A percentile compares a stretch with the other conserved stretches of the same genome.
These are phyloP conservation scores for Sclerotinia spermophila DNA, from an alignment of 2,329 filamentous ascomycete species.

Conservation along the genomic window DNA sequence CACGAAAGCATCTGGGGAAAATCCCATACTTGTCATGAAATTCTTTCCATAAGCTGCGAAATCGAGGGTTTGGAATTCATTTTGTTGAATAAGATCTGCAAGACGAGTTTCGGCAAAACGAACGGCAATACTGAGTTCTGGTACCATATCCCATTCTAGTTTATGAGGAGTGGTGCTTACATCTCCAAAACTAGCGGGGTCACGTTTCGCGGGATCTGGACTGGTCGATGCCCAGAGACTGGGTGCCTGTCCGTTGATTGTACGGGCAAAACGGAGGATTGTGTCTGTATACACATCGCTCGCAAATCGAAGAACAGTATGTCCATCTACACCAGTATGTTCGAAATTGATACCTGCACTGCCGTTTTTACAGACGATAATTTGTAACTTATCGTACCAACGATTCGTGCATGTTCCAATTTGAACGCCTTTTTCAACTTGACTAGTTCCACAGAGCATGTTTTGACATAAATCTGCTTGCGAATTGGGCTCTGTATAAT, in stretches of 20 bases:
- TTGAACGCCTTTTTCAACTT: slow-evolving; percentile 89
- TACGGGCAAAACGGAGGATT: slow-evolving; percentile 88
- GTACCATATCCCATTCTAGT: slow-evolving; percentile 95
- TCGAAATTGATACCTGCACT: slow-evolving; percentile 99
- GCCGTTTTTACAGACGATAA: slow-evolving; percentile 98
- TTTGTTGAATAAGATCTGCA: slow-evolving; percentile 91
- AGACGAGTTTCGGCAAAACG: slow-evolving; percentile 94
- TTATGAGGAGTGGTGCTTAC: slow-evolving; percentile 93
- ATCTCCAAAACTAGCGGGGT: slow-evolving; percentile 86
- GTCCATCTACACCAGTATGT: slow-evolving; percentile 95
- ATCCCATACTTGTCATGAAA: slow-evolving; percentile 95
- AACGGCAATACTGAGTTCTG: slow-evolving; percentile 84
- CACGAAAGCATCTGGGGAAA: slow-evolving; percentile 94
- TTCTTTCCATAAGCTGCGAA: slow-evolving; percentile 91
- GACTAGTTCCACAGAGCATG: slow-evolving; percentile 94
- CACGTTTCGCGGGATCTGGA: slow-evolving; percentile 87
- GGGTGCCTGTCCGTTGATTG: slow-evolving; percentile 91
- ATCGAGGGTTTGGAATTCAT: slow-evolving; percentile 90
- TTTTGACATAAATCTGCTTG: slow-evolving; percentile 90
- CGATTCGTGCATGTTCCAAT: slow-evolving; percentile 96
- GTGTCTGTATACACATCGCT: slow-evolving; percentile 97
- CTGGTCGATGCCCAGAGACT: slow-evolving; percentile 87
- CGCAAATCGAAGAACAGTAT: slow-evolving; percentile 93
- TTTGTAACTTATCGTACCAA: slow-evolving; percentile 99
- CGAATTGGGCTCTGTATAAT: slow-evolving; percentile 81